phyloP scores from a whole-genome alignment of 2,329 filamentous ascomycete genomes.

The Fusarium clavum region DNA sequence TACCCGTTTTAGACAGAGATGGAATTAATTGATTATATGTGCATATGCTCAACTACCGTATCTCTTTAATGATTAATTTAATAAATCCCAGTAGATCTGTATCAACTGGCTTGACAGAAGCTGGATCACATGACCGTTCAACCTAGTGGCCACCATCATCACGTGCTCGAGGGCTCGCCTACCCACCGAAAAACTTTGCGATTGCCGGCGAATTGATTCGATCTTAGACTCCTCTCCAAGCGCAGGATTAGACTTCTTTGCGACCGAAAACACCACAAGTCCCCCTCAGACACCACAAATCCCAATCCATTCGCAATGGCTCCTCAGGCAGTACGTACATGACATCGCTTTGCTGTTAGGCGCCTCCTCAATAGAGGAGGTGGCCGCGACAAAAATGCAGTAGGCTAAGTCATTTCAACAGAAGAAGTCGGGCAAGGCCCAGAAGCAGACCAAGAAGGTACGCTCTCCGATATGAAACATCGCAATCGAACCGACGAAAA shows the following conservation, averaged over 20 bases:
- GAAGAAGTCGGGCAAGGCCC: slow-evolving; percentile 76
- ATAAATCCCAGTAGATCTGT: not conserved
- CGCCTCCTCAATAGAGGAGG: slow-evolving; percentile 52
- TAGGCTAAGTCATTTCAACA: slow-evolving; percentile 87
- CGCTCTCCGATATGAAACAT: slow-evolving; percentile 35
- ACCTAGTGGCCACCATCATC: too few relatives aligned
- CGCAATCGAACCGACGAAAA: not conserved
- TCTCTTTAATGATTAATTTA: slow-evolving; percentile 24
- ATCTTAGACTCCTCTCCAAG: slow-evolving; percentile 47
- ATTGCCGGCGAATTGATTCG: too few relatives aligned
- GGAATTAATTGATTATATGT: not conserved
- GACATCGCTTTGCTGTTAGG: slow-evolving; percentile 92
- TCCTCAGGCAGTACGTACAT: slow-evolving; percentile 86
- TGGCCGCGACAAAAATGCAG: slow-evolving; percentile 70
- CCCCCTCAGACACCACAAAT: slow-evolving; percentile 46
- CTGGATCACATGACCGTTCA: too few relatives aligned
- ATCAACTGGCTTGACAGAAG: too few relatives aligned
- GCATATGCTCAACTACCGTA: not conserved
- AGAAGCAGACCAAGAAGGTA: slow-evolving; percentile 91
- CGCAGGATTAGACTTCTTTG: slow-evolving; percentile 87
- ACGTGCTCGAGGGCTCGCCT: too few relatives aligned
- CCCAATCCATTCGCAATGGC: slow-evolving; percentile 74
- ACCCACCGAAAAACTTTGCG: too few relatives aligned
- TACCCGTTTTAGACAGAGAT: not conserved
- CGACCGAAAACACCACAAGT: slow-evolving; percentile 53